These are phyloP conservation scores for Grifola frondosa DNA, from an alignment of 1,284 basidiomycete species.

Conservation along the genomic window DNA sequence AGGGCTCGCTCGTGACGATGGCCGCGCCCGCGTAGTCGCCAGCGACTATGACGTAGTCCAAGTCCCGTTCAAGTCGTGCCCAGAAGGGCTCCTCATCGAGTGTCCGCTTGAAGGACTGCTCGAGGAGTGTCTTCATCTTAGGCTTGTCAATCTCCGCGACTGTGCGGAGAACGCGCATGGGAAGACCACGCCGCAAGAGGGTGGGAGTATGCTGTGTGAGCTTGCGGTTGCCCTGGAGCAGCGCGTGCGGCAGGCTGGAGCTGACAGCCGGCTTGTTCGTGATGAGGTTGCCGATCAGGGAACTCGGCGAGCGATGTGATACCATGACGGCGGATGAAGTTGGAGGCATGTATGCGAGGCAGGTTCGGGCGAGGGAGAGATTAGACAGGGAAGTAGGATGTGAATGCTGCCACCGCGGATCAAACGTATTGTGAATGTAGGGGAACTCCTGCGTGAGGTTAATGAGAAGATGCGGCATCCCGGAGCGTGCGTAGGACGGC, in stretches of 20 bases:
- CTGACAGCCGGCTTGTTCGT: conserved; percentile 98
- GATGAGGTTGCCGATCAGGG: conserved; percentile 95
- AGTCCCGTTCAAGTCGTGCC: conserved; percentile 65
- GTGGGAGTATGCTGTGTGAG: conserved; percentile 93
- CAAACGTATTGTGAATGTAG: conserved; percentile 87
- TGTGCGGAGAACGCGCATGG: conserved; percentile 80
- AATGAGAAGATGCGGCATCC: conserved; percentile 94
- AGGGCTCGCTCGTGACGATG: conserved; percentile 85
- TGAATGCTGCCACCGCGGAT: conserved; percentile 71
- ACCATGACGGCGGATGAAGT: conserved; percentile 95
- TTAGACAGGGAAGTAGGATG: conserved; percentile 90
- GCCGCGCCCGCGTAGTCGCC: conserved; percentile 97
- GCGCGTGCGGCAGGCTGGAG: conserved; percentile 90
- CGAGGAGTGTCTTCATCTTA: conserved; percentile 81
- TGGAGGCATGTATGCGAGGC: conserved; percentile 91
- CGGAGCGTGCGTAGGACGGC: conserved; percentile 94
- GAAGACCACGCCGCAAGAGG: conserved; percentile 85
- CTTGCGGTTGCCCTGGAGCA: conserved; percentile 82
- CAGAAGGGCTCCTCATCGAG: conserved; percentile 82
- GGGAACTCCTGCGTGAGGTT: conserved; percentile 89
- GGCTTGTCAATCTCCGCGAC: conserved; percentile 65
- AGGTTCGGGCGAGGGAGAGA: conserved; percentile 84
- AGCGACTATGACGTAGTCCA: conserved; percentile 94
- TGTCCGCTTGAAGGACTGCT: conserved; percentile 80
- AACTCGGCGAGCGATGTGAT: conserved; percentile 93